Evolutionary conservation across 75 land plant genomes (phyloP), one percentile per base, ranked within the genome.

Genomic region (Cryptomeria japonica): DNA sequence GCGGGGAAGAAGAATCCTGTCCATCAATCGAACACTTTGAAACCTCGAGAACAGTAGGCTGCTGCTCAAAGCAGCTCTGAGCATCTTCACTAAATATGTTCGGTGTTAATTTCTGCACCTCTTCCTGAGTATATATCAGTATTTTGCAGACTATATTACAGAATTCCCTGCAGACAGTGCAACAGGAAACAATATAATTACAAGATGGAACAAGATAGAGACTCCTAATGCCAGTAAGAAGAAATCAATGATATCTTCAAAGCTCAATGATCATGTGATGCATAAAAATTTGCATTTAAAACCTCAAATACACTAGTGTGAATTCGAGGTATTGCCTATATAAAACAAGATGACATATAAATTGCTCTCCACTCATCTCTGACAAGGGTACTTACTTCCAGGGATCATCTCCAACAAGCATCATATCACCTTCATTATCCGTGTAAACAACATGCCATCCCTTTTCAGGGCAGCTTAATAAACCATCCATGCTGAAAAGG

Each of bases 321-420:
- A 75, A 75, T 13, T 75, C 77, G 5, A 12, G 75, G 2, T 32
- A 75, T 0, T 64, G 7, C 37, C 44, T 25, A 79, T 79, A 38
- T 39, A 39, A 41, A 39, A 39, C 8, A 39, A 41, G 22, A 79
- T 79, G 46, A 79, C 39, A 19, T 41, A 39, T 41, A 79, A 39
- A 79, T 22, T 79, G 46, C 19, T 3, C n/a, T 25, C 37, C 7
- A 36, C 2, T 32, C 39, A 18, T 49, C 51, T 86, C 51, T 55
- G 46, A 42, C 37, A 22, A 86, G 47, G 80, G 7, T 37, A 92
- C 93, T 58, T 87, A 97, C 98, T 89, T 83, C 98, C 98, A 97
- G 10, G 98, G 98, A 73, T 97, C 97, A 90, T 97, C 97, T 51
- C 98, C 96, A 70, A 94, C 99, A 36, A 95, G 96, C 95, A 97